These are phyloP conservation scores for Citrus sp. DNA, from an alignment of 345 rosid species.

Conservation along the genomic window DNA sequence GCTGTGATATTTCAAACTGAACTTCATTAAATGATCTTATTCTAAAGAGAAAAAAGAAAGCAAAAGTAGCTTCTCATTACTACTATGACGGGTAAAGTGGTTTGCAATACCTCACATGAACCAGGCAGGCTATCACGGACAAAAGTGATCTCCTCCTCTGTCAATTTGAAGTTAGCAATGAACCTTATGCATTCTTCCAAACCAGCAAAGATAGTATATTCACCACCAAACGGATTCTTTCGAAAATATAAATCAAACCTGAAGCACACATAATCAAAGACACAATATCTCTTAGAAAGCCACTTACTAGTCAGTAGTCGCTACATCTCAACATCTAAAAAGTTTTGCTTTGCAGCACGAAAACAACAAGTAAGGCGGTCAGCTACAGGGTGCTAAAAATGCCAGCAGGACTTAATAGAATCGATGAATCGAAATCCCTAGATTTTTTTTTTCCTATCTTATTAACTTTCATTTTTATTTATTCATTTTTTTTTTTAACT, in stretches of 20 bases:
- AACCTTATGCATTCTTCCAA: constrained; percentile 91
- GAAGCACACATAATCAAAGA: constrained; percentile 14
- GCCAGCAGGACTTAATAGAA: background rate
- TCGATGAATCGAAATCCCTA: background rate
- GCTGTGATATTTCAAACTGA: background rate
- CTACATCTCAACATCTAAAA: background rate
- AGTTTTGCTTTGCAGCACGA: background rate
- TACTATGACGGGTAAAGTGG: background rate
- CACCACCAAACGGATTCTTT: constrained; percentile 95
- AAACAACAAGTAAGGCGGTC: background rate
- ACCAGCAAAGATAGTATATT: constrained; percentile 91
- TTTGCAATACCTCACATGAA: constrained; percentile 63
- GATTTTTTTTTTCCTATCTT: background rate
- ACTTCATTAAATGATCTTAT: background rate
- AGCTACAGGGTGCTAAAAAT: background rate
- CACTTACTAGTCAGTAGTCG: background rate
- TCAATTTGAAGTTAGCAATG: constrained; percentile 78
- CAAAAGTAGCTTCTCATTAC: background rate
- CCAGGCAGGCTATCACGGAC: constrained; percentile 60
- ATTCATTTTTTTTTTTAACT: too few relatives aligned
- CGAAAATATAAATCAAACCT: constrained; percentile 96
- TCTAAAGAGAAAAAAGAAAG: background rate
- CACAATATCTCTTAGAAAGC: background rate
- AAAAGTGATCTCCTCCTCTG: constrained; percentile 68
- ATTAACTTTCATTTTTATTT: background rate